phyloP scores from a whole-genome alignment of 2,329 filamentous ascomycete species.

The Chrysosporium queenslandicum region DNA sequence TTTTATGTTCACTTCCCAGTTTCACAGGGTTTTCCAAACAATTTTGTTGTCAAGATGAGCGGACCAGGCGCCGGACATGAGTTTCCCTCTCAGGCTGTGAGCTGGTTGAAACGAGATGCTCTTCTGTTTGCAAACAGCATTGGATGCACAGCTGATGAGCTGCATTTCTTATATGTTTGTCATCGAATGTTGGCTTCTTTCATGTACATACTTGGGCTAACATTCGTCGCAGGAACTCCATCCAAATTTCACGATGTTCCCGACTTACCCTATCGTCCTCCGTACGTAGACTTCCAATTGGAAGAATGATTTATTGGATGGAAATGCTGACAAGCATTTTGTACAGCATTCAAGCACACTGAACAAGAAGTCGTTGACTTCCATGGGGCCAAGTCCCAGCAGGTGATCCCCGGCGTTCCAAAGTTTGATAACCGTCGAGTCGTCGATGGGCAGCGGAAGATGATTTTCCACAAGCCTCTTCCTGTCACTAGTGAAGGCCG shows the following conservation, averaged over 20 bases:
- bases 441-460: constrained; percentile 73
- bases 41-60: constrained; percentile 30
- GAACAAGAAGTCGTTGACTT: constrained; percentile 74
- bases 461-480: constrained; percentile 66
- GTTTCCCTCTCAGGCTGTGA: constrained; percentile 63
- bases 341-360: constrained; percentile 61
- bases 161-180: constrained; percentile 82
- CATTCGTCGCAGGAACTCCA: constrained; percentile 61
- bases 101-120: constrained; percentile 79
- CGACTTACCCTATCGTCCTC: constrained; percentile 75
- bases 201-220: background rate
- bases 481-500: constrained; percentile 60
- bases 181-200: background rate
- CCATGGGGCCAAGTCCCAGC: constrained; percentile 57
- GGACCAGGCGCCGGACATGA: constrained; percentile 60
- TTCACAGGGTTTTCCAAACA: too few relatives aligned
- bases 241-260: constrained; percentile 76
- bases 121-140: constrained; percentile 87
- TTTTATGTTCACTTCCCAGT: background rate
- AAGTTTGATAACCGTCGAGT: constrained; percentile 63
- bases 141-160: constrained; percentile 71
- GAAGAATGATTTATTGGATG: background rate
- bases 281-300: constrained; percentile 40
- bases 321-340: constrained; percentile 27
- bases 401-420: constrained; percentile 64